phyloP scores from a whole-genome alignment of 768 basidiomycete genomes.

The Boletus rex-veris region DNA sequence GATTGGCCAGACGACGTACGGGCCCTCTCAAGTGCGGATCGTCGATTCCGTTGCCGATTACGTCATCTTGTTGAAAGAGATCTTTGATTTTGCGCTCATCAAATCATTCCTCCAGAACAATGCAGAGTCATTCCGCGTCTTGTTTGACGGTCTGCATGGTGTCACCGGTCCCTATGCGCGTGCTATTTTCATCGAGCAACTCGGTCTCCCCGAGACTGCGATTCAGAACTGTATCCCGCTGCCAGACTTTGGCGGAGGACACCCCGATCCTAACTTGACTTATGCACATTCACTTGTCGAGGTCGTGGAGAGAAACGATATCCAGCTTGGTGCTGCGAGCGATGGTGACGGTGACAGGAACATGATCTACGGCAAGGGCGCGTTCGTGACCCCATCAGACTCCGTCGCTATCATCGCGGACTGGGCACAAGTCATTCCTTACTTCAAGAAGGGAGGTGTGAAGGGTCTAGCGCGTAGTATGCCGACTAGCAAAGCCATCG shows the following conservation, averaged over 20 bases:
- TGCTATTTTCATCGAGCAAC: slow-evolving; percentile 78
- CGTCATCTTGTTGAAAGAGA: slow-evolving; percentile 71
- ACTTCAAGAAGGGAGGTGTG: slow-evolving; percentile 84
- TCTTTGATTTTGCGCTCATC: slow-evolving; percentile 95
- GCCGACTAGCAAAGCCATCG: slow-evolving; percentile 97
- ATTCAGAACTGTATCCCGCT: slow-evolving; percentile 89
- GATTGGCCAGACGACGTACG: slow-evolving; percentile 75
- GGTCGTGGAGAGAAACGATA: slow-evolving; percentile 79
- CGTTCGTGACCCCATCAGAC: slow-evolving; percentile 97
- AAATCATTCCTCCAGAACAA: slow-evolving; percentile 78
- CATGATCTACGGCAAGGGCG: slow-evolving; percentile 99
- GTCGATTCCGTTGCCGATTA: slow-evolving; percentile 96
- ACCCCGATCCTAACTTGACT: slow-evolving; percentile 97
- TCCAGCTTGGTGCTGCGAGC: slow-evolving; percentile 92
- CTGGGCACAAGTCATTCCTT: slow-evolving; percentile 90
- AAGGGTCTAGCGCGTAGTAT: slow-evolving; percentile 96
- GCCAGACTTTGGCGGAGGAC: slow-evolving; percentile 96
- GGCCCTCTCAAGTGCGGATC: slow-evolving; percentile 80
- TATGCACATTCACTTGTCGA: slow-evolving; percentile 95
- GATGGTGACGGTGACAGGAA: slow-evolving; percentile 98
- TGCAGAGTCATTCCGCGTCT: slow-evolving; percentile 67
- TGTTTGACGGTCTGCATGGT: slow-evolving; percentile 95
- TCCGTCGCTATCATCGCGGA: slow-evolving; percentile 98
- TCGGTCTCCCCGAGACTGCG: slow-evolving; percentile 75
- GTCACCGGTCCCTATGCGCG: slow-evolving; percentile 96